A percentile compares a stretch with the other conserved stretches of the same genome.
Conservation (phyloP, 1,139 yeast species). For the Yamadazyma dendronema region DNA sequence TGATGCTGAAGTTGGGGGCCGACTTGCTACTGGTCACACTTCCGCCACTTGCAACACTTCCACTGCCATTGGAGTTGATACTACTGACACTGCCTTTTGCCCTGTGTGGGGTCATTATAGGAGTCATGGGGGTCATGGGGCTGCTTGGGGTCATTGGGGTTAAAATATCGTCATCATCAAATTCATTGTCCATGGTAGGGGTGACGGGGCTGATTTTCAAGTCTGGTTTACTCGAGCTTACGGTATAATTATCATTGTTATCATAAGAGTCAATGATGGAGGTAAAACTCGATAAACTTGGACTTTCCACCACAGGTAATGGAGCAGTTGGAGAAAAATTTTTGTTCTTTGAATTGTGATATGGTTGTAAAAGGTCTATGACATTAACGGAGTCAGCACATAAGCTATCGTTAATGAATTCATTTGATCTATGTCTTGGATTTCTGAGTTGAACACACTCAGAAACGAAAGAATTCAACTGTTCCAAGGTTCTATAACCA, state of each 20-base stretch:
- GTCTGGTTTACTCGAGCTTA: conserved; percentile 11
- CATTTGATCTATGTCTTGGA: conserved; percentile 12
- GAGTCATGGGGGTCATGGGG: conserved; percentile 23
- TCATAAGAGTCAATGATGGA: conserved; percentile 23
- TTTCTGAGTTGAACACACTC: conserved; percentile 8
- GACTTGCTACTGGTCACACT: not conserved
- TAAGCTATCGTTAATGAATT: conserved; percentile 22
- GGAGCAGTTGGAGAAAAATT: conserved; percentile 30
- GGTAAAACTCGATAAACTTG: conserved; percentile 21
- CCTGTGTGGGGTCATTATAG: conserved; percentile 5
- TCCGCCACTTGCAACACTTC: not conserved
- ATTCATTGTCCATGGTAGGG: conserved; percentile 6
- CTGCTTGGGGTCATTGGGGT: conserved; percentile 17
- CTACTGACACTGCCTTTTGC: conserved; percentile 2
- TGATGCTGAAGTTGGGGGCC: not conserved
- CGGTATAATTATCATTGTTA: conserved; percentile 33
- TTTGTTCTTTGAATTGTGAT: conserved; percentile 10
- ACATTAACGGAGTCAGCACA: conserved; percentile 25
- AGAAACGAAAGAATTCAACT: conserved; percentile 17
- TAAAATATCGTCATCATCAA: conserved; percentile 5
- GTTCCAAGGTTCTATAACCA: conserved; percentile 16
- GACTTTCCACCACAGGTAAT: conserved; percentile 20
- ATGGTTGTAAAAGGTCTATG: conserved; percentile 14
- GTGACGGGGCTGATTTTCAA: conserved; percentile 11
- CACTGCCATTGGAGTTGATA: not conserved